These are phyloP conservation scores for Fusarium temperatum DNA, from an alignment of 2,329 filamentous ascomycete species.

Conservation along the genomic window DNA sequence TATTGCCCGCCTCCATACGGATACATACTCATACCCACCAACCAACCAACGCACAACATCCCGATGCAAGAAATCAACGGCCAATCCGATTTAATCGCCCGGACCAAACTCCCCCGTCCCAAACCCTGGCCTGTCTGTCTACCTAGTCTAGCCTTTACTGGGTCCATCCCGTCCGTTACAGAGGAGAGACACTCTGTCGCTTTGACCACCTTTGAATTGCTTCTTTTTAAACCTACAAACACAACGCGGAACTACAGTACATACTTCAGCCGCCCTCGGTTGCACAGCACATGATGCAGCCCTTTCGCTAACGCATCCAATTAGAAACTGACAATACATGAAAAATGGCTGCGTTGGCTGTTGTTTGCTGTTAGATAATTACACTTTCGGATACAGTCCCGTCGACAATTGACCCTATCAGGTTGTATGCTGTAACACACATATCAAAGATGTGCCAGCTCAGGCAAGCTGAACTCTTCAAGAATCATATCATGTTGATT, in stretches of 20 bases:
- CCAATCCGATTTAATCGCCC: neutral
- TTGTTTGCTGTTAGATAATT: neutral
- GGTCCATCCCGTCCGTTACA: neutral
- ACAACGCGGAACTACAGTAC: neutral
- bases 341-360: neutral
- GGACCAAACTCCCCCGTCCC: neutral
- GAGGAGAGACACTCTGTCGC: neutral
- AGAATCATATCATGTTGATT: neutral
- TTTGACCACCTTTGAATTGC: slow-evolving; percentile 5
- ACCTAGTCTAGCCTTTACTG: neutral
- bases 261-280: neutral
- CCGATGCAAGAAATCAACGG: slow-evolving; percentile 11
- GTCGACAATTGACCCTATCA: neutral
- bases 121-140: neutral
- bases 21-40: neutral
- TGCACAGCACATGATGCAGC: slow-evolving; percentile 13
- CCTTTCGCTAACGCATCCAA: neutral
- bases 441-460: neutral
- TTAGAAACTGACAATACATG: neutral
- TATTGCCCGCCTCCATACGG: neutral
- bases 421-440: neutral
- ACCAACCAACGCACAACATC: slow-evolving; percentile 10
- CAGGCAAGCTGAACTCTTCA: neutral
- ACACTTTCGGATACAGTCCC: neutral
- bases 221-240: neutral